Evolutionary conservation across 2,329 filamentous ascomycete genomes (phyloP).

Genomic region (Triangularia verruculosa): DNA sequence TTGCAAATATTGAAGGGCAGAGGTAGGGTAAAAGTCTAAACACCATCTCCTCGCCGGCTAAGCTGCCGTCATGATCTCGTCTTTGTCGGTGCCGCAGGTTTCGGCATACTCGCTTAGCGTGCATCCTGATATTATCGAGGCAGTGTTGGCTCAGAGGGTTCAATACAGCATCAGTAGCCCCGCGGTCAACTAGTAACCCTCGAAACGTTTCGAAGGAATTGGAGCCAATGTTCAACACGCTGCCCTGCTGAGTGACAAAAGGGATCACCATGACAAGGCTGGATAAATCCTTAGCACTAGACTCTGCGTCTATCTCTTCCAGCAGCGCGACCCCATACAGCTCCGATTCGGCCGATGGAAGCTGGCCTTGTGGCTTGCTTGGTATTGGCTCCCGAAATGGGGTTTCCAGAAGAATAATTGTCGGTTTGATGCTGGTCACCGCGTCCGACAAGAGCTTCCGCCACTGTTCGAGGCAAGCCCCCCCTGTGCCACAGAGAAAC

Average conservation of each 20-base stretch:
- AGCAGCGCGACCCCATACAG: constrained; percentile 55
- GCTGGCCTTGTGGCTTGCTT: constrained; percentile 41
- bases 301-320: constrained; percentile 57
- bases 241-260: constrained; percentile 36
- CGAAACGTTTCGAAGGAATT: not conserved
- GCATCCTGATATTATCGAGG: constrained; percentile 72
- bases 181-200: constrained; percentile 60
- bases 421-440: constrained; percentile 52
- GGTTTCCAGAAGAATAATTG: constrained; percentile 56
- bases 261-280: constrained; percentile 57
- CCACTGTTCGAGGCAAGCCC: constrained; percentile 51
- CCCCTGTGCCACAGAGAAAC: constrained; percentile 52
- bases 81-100: constrained; percentile 55
- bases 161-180: constrained; percentile 80
- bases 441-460: constrained; percentile 52
- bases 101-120: constrained; percentile 79
- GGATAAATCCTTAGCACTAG: constrained; percentile 53
- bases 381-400: constrained; percentile 49
- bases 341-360: constrained; percentile 39
- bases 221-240: not conserved
- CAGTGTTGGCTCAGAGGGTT: constrained; percentile 74
- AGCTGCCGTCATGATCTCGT: constrained; percentile 65
- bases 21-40: constrained; percentile 87
- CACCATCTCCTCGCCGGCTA: constrained; percentile 77
- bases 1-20: constrained; percentile 51